These are phyloP conservation scores for Discostella pseudostelligera DNA, from an alignment of 108 stramenopile genomes.

Conservation along the genomic window DNA sequence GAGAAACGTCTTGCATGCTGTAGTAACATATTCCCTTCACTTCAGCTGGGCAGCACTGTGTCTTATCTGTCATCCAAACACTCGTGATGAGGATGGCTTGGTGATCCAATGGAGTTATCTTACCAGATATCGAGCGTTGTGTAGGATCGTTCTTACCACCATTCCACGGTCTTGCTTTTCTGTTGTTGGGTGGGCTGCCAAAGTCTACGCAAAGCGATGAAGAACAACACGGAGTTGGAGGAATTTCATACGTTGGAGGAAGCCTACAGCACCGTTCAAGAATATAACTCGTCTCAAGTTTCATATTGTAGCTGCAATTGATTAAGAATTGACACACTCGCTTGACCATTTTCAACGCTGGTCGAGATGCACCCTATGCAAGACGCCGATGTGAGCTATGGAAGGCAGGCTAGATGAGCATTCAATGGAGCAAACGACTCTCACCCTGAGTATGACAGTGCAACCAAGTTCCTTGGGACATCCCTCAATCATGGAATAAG, in stretches of 20 bases:
- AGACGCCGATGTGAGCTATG: not conserved
- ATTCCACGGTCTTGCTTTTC: conserved; percentile 84
- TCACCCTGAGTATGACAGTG: conserved; percentile 76
- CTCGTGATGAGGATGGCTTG: conserved; percentile 92
- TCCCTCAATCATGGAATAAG: conserved; percentile 86
- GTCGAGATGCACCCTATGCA: conserved; percentile 61
- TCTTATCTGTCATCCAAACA: conserved; percentile 93
- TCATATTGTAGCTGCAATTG: conserved; percentile 89
- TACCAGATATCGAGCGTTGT: conserved; percentile 61
- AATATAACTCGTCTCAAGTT: conserved; percentile 90
- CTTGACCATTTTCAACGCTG: conserved; percentile 88
- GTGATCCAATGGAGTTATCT: conserved; percentile 84
- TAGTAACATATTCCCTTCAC: conserved; percentile 96
- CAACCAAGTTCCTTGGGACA: conserved; percentile 90
- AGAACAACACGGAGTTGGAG: conserved; percentile 50
- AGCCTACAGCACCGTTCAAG: conserved; percentile 82
- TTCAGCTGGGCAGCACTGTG: conserved; percentile 91
- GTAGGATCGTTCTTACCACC: conserved; percentile 68
- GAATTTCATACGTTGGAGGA: conserved; percentile 47
- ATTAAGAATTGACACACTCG: conserved; percentile 82
- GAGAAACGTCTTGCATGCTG: conserved; percentile 85
- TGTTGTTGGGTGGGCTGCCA: conserved; percentile 60
- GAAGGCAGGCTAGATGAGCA: not conserved
- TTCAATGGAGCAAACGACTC: not conserved
- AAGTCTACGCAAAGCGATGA: conserved; percentile 83